These are phyloP conservation scores for Serendipita vermifera DNA, from an alignment of 768 basidiomycete genomes.

Conservation along the genomic window DNA sequence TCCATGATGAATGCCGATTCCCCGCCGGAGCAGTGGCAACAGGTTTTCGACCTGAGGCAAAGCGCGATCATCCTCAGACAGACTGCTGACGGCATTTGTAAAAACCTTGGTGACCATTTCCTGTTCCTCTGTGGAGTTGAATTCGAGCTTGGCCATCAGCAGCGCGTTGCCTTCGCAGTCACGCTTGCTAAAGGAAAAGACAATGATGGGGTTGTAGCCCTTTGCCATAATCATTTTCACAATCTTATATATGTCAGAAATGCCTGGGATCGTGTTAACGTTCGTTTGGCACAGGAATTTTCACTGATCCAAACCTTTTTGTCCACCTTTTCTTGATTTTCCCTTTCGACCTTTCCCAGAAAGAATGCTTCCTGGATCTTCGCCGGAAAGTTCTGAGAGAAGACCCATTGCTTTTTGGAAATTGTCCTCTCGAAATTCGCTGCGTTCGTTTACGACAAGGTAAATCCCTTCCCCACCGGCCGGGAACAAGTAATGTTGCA, in stretches of 20 bases:
- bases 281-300: background rate
- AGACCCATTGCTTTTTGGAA: conserved; percentile 97
- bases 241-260: conserved; percentile 92
- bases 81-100: conserved; percentile 83
- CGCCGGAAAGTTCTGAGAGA: conserved; percentile 68
- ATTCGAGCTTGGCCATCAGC: conserved; percentile 87
- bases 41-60: conserved; percentile 90
- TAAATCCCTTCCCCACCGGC: conserved; percentile 94
- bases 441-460: conserved; percentile 96
- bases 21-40: conserved; percentile 82
- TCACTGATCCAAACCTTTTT: conserved; percentile 46
- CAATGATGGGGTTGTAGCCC: conserved; percentile 95
- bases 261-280: conserved; percentile 35
- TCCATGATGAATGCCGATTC: conserved; percentile 96
- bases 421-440: conserved; percentile 93
- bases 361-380: conserved; percentile 81
- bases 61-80: conserved; percentile 73
- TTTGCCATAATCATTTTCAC: conserved; percentile 97
- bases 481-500: conserved; percentile 97
- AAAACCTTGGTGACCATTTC: conserved; percentile 79
- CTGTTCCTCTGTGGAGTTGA: conserved; percentile 87
- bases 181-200: conserved; percentile 96
- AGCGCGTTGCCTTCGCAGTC: conserved; percentile 92
- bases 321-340: conserved; percentile 83
- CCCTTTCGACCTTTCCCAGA: conserved; percentile 82